Evolutionary conservation across 208 protist genomes (phyloP), one percentile per base, ranked within the genome.

Genomic region (Vickermania ingenoplastis): DNA sequence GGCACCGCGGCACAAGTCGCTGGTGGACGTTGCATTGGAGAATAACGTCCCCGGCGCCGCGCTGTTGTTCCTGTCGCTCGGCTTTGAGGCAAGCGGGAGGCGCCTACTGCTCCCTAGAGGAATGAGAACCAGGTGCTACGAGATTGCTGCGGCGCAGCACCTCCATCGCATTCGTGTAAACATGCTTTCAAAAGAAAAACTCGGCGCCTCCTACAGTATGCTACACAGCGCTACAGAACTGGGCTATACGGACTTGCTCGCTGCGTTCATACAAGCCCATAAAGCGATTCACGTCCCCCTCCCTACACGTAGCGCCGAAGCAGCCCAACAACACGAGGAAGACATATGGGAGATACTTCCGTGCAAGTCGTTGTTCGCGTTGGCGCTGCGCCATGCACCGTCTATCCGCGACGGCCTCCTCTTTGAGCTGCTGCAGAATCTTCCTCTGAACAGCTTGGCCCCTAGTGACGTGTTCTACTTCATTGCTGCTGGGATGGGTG

Each of bases 191-290:
- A n/a, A n/a, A n/a, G n/a, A n/a, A n/a, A n/a, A n/a, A n/a, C n/a
- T n/a, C n/a, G n/a, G n/a, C n/a, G n/a, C n/a, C n/a, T n/a, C n/a
- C 27, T 91, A 83, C 73, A 86, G 75, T 5, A 61, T 83, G 31
- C 63, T 91, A 51, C 84, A 91, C 66, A 79, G 73, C 53, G 84
- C 81, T n/a, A 71, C 81, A 30, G 72, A 73, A 41, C 61, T 88
- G 11, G 69, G 72, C 30, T 70, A 79, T 57, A 59, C 57, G 22
- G 71, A 75, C 23, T 66, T 82, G 48, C n/a, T n/a, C n/a, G n/a
- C n/a, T n/a, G n/a, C n/a, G n/a, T n/a, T n/a, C n/a, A n/a, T n/a
- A n/a, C n/a, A n/a, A n/a, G n/a, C n/a, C n/a, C n/a, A n/a, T n/a
- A n/a, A n/a, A n/a, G n/a, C n/a, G n/a, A n/a, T n/a, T n/a, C n/a